These are phyloP conservation scores for Saturnispora serradocipensis DNA, from an alignment of 805 yeast species.

Conservation along the genomic window DNA sequence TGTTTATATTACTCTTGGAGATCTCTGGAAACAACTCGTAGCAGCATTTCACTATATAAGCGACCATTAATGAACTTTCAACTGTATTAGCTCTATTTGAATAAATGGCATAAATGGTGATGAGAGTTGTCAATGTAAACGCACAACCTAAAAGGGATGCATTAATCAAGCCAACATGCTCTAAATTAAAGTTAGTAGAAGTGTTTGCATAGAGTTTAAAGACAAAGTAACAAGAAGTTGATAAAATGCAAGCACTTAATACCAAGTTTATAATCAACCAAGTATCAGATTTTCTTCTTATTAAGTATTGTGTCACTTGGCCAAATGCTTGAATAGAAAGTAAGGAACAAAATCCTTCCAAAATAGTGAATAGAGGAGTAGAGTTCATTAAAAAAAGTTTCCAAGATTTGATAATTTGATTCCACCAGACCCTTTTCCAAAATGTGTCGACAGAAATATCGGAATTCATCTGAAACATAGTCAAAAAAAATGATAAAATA, in stretches of 20 bases:
- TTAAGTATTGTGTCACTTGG: neutral
- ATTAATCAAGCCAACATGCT: conserved; percentile 47
- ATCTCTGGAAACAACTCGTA: conserved; percentile 89
- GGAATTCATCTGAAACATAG: conserved; percentile 36
- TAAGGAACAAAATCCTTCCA: conserved; percentile 90
- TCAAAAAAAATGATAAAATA: conserved; percentile 57
- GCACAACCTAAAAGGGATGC: conserved; percentile 85
- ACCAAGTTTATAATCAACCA: conserved; percentile 32
- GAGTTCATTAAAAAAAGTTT: conserved; percentile 59
- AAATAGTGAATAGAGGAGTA: conserved; percentile 79
- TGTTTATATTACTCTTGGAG: conserved; percentile 37
- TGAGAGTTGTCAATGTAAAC: conserved; percentile 60
- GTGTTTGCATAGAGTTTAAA: conserved; percentile 73
- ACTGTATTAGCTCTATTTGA: conserved; percentile 82
- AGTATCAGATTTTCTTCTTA: conserved; percentile 35
- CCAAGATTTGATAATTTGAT: conserved; percentile 49
- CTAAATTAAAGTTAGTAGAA: conserved; percentile 29
- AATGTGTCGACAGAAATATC: conserved; percentile 11
- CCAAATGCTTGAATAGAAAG: conserved; percentile 90
- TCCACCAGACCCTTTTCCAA: conserved; percentile 26
- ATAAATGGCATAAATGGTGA: conserved; percentile 77
- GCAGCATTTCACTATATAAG: conserved; percentile 86
- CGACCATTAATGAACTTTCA: conserved; percentile 77
- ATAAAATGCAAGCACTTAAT: conserved; percentile 63
- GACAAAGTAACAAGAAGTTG: conserved; percentile 69